Percentiles rank a stretch among this genome's conserved stretches.
Conservation (phyloP, 2,329 filamentous ascomycete species). For the Aspergillus carbonarius region DNA sequence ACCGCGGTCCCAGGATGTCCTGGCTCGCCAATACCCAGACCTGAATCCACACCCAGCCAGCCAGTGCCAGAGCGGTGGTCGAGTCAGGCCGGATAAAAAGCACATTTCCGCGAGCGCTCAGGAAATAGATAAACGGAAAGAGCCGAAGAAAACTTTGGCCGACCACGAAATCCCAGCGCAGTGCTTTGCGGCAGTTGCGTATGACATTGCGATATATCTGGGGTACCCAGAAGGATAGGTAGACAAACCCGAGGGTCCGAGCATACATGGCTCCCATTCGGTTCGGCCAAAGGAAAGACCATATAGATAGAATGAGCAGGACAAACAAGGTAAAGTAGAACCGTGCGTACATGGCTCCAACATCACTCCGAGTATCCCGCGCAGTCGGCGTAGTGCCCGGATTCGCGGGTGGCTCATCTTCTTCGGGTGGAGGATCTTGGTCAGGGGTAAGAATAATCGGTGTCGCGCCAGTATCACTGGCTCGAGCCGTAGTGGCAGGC, state of each 20-base stretch:
- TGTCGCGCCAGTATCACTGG: constrained; percentile 50
- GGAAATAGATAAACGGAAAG: constrained; percentile 82
- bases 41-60: constrained; percentile 84
- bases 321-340: constrained; percentile 62
- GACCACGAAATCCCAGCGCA: constrained; percentile 87
- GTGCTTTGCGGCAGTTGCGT: constrained; percentile 85
- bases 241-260: constrained; percentile 66
- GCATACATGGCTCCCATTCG: constrained; percentile 55
- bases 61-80: constrained; percentile 62
- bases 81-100: constrained; percentile 72
- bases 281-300: constrained; percentile 58
- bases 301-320: constrained; percentile 59
- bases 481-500: constrained; percentile 50
- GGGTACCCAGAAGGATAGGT: constrained; percentile 88
- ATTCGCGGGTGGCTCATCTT: constrained; percentile 31
- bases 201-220: constrained; percentile 89
- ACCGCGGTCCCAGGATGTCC: constrained; percentile 82
- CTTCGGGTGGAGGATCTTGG: constrained; percentile 51
- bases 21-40: constrained; percentile 75
- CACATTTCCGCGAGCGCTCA: constrained; percentile 73
- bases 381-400: constrained; percentile 35
- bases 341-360: constrained; percentile 60
- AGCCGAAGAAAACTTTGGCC: constrained; percentile 79
- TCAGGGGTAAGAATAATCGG: constrained; percentile 61
- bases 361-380: constrained; percentile 45